Percentiles rank a stretch among this genome's conserved stretches.
Evolutionary conservation across 768 basidiomycete genomes (phyloP).

Genomic region (Boletus pseudopeckii): DNA sequence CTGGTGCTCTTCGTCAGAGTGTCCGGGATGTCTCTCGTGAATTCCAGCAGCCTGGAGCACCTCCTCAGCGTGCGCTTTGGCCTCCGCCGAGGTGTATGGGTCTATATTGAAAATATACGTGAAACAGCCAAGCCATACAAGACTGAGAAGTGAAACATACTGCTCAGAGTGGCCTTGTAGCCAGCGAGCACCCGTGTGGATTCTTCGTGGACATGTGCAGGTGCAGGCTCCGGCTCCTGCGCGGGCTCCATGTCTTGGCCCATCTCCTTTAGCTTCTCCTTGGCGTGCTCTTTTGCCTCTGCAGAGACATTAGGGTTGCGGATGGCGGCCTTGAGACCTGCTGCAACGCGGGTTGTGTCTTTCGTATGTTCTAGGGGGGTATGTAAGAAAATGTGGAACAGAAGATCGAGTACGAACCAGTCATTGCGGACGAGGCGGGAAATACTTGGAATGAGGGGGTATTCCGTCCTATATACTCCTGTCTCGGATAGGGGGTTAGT

Average conservation of each 20-base stretch:
- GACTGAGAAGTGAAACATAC: conserved; percentile 18
- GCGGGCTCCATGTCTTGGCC: conserved; percentile 17
- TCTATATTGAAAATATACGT: conserved; percentile 23
- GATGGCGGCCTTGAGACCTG: conserved; percentile 56
- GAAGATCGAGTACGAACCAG: conserved; percentile 1
- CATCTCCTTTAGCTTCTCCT: conserved; percentile 43
- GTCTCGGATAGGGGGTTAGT: conserved; percentile 9
- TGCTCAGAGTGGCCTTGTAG: conserved; percentile 48
- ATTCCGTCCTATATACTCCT: background rate
- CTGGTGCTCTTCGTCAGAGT: conserved; percentile 38
- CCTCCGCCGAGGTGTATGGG: conserved; percentile 42
- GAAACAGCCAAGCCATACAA: background rate
- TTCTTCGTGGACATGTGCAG: background rate
- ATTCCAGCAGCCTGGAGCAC: conserved; percentile 47
- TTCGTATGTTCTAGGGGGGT: conserved; percentile 30
- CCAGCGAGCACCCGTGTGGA: conserved; percentile 37
- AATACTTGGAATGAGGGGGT: no score
- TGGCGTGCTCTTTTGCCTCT: conserved; percentile 50
- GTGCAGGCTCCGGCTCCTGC: background rate
- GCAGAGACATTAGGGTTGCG: conserved; percentile 56
- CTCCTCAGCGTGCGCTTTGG: conserved; percentile 53
- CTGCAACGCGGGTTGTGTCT: conserved; percentile 46
- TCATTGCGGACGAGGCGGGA: conserved; percentile 5
- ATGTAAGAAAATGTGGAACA: background rate
- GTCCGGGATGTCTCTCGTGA: conserved; percentile 27